Base-by-base conservation (phyloP, 2,329 filamentous ascomycete genomes). In the Trichoderma sp. region DNA sequence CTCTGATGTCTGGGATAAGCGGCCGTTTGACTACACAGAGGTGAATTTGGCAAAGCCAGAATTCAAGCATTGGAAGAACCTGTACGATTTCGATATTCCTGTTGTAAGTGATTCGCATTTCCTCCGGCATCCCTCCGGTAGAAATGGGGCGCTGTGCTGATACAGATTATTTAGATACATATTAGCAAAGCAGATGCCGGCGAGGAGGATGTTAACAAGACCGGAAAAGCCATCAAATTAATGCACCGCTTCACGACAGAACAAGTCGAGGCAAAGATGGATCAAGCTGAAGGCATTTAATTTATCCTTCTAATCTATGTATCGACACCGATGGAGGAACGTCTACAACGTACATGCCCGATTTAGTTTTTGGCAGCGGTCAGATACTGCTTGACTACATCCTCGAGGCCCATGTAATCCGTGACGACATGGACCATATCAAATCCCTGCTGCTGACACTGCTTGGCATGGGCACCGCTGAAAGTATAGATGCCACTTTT, bases 31-130 rank as follows among this genome's bases (percentile, higher is more conserved):
- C 21, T 93, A 89, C 78, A 82, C 83, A 8, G 91, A 94, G 78
- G 83, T 94, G 60, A 88, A 94, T 76, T 88, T 94, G 49, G 88
- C 92, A 80, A 85, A 86, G 60, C 83, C 86, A 0, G 86, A 88
- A 31, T 84, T 85, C 19, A 86, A 88, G 71, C 81, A 83, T 29
- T 95, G 92, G 92, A 89, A 87, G 75, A 84, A 89, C 60, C 76
- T 93, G 1, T 95, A 95, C 76, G 92, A 94, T 69, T 92, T 94
- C 77, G 92, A 95, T 73, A 92, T 92, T 8, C 92, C 92, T 0
- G 92, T 94, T 75, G 92, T 94, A 82, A 75, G 85, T 79, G 40
- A 13, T 10, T 10, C 11, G 0, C 5, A 1, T 21, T 14, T 35
- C 14, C 3, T 13, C 33, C 33, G 33, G 33, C 14, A 35, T 14